A percentile compares a stretch with the other conserved stretches of the same genome.
These are phyloP conservation scores for Arthrocladium fulminans DNA, from an alignment of 2,329 filamentous ascomycete genomes.

Conservation along the genomic window DNA sequence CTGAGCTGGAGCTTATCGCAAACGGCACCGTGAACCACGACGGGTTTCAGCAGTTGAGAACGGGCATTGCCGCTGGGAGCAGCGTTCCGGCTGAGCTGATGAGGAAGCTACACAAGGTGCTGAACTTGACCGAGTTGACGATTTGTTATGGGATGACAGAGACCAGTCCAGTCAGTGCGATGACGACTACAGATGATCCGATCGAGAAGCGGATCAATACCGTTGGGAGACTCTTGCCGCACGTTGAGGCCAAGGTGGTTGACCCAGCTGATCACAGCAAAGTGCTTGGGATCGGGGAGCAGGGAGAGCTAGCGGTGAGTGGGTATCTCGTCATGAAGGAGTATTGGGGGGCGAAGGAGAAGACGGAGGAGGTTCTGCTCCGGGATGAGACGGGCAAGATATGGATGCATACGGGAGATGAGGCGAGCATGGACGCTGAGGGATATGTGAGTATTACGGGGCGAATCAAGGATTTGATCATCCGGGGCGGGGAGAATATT, in stretches of 20 bases:
- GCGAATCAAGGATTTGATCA: conserved; percentile 74
- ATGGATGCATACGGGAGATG: conserved; percentile 92
- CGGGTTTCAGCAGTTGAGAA: conserved; percentile 60
- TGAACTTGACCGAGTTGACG: conserved; percentile 74
- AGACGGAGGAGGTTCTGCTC: conserved; percentile 59
- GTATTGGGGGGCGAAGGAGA: conserved; percentile 68
- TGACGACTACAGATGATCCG: conserved; percentile 73
- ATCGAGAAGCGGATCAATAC: conserved; percentile 62
- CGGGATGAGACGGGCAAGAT: conserved; percentile 39
- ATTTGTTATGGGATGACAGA: conserved; percentile 98
- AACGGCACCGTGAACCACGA: conserved; percentile 37
- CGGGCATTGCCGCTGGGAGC: conserved; percentile 85
- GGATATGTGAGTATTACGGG: conserved; percentile 74
- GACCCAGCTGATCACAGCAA: conserved; percentile 56
- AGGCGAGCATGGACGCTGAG: conserved; percentile 65
- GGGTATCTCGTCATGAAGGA: conserved; percentile 88
- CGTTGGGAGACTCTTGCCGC: conserved; percentile 74
- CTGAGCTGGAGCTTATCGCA: conserved; percentile 69
- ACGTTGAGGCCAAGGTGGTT: conserved; percentile 73
- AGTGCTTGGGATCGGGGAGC: conserved; percentile 55
- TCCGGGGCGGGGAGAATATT: conserved; percentile 90
- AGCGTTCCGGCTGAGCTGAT: conserved; percentile 62
- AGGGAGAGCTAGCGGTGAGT: conserved; percentile 71
- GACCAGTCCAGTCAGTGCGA: conserved; percentile 60
- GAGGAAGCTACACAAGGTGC: conserved; percentile 59